phyloP scores from a whole-genome alignment of 2,329 filamentous ascomycete species.

The Trichoderma guizhouense region DNA sequence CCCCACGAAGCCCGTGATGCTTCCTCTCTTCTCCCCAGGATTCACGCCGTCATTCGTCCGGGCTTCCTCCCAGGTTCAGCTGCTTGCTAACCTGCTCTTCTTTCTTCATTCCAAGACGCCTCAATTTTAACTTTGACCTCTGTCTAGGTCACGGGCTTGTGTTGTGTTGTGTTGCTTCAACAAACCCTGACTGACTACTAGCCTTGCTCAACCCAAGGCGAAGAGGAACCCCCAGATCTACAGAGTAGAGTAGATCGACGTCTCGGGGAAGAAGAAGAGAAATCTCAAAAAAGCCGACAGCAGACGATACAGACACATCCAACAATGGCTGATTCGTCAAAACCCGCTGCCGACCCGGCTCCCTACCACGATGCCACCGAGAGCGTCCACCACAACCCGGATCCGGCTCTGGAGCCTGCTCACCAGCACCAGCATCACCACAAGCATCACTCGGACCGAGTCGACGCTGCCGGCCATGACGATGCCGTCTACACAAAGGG shows the following conservation, averaged over 20 bases:
- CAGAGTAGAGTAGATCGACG: not conserved
- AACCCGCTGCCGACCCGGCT: not conserved
- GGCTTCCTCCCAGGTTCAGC: constrained; percentile 19
- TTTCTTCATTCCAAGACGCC: not conserved
- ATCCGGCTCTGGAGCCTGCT: constrained; percentile 35
- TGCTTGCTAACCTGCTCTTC: constrained; percentile 12
- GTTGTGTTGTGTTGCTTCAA: not conserved
- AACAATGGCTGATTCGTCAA: constrained; percentile 9
- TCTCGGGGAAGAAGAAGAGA: not conserved
- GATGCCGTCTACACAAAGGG: constrained; percentile 48
- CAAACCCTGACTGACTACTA: not conserved
- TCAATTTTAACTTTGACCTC: not conserved
- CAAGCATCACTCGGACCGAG: constrained; percentile 39
- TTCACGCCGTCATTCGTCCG: constrained; percentile 14
- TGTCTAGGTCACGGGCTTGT: not conserved
- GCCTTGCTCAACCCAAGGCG: constrained; percentile 8
- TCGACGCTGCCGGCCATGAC: constrained; percentile 32
- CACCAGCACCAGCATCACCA: constrained; percentile 45
- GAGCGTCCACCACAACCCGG: constrained; percentile 28
- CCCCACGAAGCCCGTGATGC: constrained; percentile 4
- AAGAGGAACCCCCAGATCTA: not conserved
- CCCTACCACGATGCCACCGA: constrained; percentile 12
- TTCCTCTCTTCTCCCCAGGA: constrained; percentile 13
- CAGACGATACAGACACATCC: not conserved
- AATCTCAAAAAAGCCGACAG: not conserved